A percentile compares a stretch with the other conserved stretches of the same genome.
These are phyloP conservation scores for Podosphaera leucotricha DNA, from an alignment of 2,329 filamentous ascomycete genomes.

Conservation along the genomic window DNA sequence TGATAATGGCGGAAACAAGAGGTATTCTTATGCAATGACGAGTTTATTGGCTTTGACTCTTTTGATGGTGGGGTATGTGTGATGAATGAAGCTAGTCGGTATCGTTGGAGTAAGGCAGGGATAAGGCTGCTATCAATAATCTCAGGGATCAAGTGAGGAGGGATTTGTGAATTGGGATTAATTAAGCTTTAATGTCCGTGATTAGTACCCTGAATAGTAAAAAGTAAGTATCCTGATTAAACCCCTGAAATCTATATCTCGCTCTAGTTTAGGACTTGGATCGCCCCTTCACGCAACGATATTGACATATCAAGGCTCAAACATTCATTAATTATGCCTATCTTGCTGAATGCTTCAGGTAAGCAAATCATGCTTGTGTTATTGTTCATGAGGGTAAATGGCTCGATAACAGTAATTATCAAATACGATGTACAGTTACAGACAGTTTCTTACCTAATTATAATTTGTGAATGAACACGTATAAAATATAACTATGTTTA, in stretches of 20 bases:
- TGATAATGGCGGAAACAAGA: background rate
- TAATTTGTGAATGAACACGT: too few species aligned
- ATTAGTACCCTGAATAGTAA: background rate
- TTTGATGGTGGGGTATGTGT: background rate
- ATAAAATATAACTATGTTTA: too few species aligned
- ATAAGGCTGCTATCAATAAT: background rate
- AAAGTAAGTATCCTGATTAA: background rate
- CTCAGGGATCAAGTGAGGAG: background rate
- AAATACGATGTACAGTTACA: too few species aligned
- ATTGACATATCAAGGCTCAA: background rate
- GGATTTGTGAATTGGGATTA: background rate
- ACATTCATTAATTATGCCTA: background rate
- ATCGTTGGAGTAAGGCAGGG: background rate
- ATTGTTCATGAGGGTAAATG: too few species aligned
- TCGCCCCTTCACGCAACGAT: background rate
- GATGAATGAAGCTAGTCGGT: background rate
- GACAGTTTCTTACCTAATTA: too few species aligned
- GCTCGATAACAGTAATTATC: too few species aligned
- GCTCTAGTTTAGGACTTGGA: background rate
- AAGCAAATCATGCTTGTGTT: too few species aligned
- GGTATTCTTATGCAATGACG: background rate
- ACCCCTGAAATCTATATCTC: background rate
- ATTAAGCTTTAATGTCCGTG: background rate
- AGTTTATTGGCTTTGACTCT: background rate
- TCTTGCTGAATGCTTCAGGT: background rate